Base-by-base conservation (phyloP, 208 protist species). In the Leishmania lainsoni region DNA sequence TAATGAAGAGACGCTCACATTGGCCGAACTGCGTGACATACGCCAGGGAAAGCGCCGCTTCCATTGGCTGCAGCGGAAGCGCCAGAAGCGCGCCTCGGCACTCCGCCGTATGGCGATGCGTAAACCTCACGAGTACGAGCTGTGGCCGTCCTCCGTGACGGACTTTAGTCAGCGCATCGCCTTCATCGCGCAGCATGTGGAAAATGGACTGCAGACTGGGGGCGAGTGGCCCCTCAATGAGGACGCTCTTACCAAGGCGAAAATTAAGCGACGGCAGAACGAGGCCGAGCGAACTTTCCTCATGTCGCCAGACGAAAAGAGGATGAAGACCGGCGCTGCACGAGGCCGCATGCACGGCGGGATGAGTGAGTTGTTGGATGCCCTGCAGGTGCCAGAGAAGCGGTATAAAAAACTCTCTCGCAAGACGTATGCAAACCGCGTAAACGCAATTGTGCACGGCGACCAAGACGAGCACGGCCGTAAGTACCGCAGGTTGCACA, bases 101-200 rank as follows among this genome's bases (percentile, higher is more conserved):
- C 82, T 97, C 42, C 89, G 90, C 3, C 83, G 92, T 59, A 88
- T 97, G 83, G 91, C 94, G 48, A 88, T 96, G 76, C 85, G 93
- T 16, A 96, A 96, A 74, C 92, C 92, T 0, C 90, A 96, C 16
- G 80, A 78, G 20, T 92, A 89, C 84, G 91, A 93, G 75, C 80
- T 90, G 76, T 94, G 91, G 92, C 93, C 93, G 16, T 95, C 91
- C 69, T 73, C 75, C 56, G 87, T 91, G 16, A 93, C 94, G 0
- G 94, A 97, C 81, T 94, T 94, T 78, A 95, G 91, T 58, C 89
- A 95, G 79, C 88, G 94, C 14, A 87, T 97, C 71, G 91, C 93
- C 12, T 95, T 95, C 61, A 92, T 97, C 81, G 94, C 94, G 20
- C 94, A 96, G 82, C 93, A 96, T 80, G 92, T 97, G 12, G 92